phyloP scores from a whole-genome alignment of 2,329 filamentous ascomycete genomes.

The Claviceps sp. region DNA sequence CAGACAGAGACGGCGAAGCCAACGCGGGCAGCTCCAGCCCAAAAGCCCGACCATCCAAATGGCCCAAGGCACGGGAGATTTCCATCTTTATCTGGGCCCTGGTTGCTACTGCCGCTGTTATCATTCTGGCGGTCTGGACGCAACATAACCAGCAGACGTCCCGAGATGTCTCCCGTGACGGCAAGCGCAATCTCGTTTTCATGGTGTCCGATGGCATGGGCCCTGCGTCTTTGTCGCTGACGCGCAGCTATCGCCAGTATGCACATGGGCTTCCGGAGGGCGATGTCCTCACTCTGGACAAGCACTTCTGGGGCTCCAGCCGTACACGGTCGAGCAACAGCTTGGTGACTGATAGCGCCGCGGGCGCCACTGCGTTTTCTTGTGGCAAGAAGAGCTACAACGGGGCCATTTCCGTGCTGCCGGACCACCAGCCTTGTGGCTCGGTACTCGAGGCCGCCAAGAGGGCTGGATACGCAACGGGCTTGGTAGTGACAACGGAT shows the following conservation, averaged over 20 bases:
- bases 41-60: conserved; percentile 44
- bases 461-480: conserved; percentile 79
- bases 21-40: conserved; percentile 71
- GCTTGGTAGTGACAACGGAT: conserved; percentile 85
- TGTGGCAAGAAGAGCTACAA: conserved; percentile 94
- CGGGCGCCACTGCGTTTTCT: conserved; percentile 93
- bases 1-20: conserved; percentile 43
- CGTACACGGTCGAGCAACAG: conserved; percentile 74
- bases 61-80: conserved; percentile 1
- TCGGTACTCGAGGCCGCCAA: conserved; percentile 91
- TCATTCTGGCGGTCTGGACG: conserved; percentile 37
- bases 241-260: conserved; percentile 73
- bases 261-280: conserved; percentile 57
- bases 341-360: conserved; percentile 86
- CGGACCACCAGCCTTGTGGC: conserved; percentile 75
- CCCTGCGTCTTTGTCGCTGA: conserved; percentile 76
- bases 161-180: conserved; percentile 25
- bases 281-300: conserved; percentile 68
- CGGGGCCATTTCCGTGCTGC: conserved; percentile 81
- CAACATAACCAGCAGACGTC: conserved; percentile 52
- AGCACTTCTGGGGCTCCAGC: conserved; percentile 81
- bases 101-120: conserved; percentile 3
- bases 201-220: conserved; percentile 99
- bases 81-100: conserved; percentile 6
- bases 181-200: conserved; percentile 90